Base-by-base conservation (phyloP, 1,284 basidiomycete genomes). In the Polyporus tsugae region DNA sequence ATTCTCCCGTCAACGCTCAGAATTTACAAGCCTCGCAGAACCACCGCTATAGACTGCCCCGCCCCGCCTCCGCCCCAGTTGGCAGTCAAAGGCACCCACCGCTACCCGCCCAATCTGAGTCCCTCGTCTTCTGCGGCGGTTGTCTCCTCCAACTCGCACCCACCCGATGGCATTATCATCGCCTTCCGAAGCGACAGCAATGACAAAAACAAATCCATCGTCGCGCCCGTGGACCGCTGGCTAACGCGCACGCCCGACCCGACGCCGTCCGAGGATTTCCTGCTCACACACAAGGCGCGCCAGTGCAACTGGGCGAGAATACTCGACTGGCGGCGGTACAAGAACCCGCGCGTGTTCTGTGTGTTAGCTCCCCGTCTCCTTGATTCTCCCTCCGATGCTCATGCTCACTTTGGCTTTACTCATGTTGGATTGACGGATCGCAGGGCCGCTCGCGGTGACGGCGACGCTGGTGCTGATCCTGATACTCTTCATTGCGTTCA, bases 401-500 rank as follows among this genome's bases (percentile, higher is more conserved):
- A 49, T 53, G 25, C 33, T 44, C 10, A 33, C 15, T 6, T 46
- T 1, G 44, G 44, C 9, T 9, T 4, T 11, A 2, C 29, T 29
- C 2, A 29, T 29, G 15, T 38, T 10, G 25, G 2, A 36, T 19
- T 15, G 33, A 6, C 29, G 2, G n/a, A 25, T 58, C 9, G 25
- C 13, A 44, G 29, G n/a, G 25, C 4, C 35, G 35, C 9, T 39
- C 25, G 22, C 38, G 66, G 62, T 46, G 62, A 66, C 63, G 10
- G 2, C 82, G 33, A 62, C 82, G 36, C 62, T 74, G 29, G 64
- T 62, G 63, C 66, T 73, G 9, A 58, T 80, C 60, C 64, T 78
- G 60, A 66, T 78, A 17, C 64, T 88, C 38, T 80, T 85, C 13
- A 79, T 80, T 9, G 81, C 89, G n/a, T 84, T 91, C 39, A 89